Evolutionary conservation across 1,139 yeast species (phyloP).

Genomic region (Citeromyces hawaiiensis): DNA sequence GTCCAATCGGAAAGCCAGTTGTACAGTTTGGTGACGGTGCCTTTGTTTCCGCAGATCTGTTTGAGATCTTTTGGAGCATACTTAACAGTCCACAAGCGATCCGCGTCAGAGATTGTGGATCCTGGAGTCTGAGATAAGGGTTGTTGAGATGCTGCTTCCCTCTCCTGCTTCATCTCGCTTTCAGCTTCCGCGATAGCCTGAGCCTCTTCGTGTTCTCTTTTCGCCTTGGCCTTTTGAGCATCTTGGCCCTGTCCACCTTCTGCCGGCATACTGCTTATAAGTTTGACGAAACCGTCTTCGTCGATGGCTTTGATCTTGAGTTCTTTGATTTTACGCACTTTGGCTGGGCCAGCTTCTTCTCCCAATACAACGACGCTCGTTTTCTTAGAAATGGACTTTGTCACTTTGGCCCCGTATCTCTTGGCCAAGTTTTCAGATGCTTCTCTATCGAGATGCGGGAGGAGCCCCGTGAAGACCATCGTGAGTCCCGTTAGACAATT

Average conservation of each 20-base stretch:
- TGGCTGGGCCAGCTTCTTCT: constrained; percentile 95
- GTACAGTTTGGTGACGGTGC: constrained; percentile 49
- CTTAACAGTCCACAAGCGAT: constrained; percentile 81
- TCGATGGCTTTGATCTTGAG: constrained; percentile 68
- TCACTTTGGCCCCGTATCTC: constrained; percentile 87
- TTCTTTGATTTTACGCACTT: constrained; percentile 66
- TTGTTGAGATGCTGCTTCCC: constrained; percentile 10
- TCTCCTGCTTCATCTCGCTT: constrained; percentile 24
- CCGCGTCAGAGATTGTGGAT: constrained; percentile 26
- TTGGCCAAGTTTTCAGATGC: constrained; percentile 69
- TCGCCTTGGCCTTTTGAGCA: constrained; percentile 61
- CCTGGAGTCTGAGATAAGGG: constrained; percentile 11
- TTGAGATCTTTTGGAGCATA: constrained; percentile 70
- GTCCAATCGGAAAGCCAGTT: constrained; percentile 80
- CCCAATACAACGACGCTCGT: constrained; percentile 89
- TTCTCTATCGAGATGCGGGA: constrained; percentile 69
- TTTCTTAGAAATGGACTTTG: constrained; percentile 73
- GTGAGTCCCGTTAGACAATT: constrained; percentile 80
- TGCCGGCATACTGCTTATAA: constrained; percentile 72
- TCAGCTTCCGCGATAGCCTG: constrained; percentile 36
- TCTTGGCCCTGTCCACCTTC: constrained; percentile 79
- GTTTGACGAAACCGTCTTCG: constrained; percentile 73
- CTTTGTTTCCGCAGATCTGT: constrained; percentile 88
- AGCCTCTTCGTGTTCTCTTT: constrained; percentile 55
- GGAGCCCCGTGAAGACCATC: constrained; percentile 84